A percentile compares a stretch with the other conserved stretches of the same genome.
phyloP scores from a whole-genome alignment of 2,329 filamentous ascomycete genomes.

The Diplocarpon mali region DNA sequence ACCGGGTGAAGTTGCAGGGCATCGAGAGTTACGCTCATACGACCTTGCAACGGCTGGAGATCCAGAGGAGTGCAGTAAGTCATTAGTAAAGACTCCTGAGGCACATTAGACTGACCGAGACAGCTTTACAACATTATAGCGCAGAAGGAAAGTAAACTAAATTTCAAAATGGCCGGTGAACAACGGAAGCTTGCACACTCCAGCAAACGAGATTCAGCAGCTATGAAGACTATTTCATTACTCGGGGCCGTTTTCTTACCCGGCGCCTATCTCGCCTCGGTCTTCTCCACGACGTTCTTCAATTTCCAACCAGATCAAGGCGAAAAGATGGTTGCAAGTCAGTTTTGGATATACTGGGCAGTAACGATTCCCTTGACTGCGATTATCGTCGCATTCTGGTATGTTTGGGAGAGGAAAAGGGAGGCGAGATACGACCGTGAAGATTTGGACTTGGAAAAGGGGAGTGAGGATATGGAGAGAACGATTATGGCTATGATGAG shows the following conservation, averaged over 20 bases:
- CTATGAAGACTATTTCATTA: constrained; percentile 54
- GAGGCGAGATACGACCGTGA: constrained; percentile 19
- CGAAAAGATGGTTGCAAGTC: constrained; percentile 30
- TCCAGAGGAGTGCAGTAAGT: constrained; percentile 50
- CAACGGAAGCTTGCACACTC: constrained; percentile 32
- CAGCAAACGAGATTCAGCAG: constrained; percentile 33
- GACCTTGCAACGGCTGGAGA: constrained; percentile 47
- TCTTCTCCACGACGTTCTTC: constrained; percentile 58
- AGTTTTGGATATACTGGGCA: constrained; percentile 53
- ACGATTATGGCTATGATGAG: constrained; percentile 22
- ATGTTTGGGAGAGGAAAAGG: constrained; percentile 29
- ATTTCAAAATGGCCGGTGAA: constrained; percentile 42
- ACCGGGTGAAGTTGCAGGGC: constrained; percentile 48
- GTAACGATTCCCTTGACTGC: constrained; percentile 47
- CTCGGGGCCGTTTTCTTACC: constrained; percentile 53
- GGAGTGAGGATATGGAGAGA: constrained; percentile 22
- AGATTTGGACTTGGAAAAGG: constrained; percentile 19
- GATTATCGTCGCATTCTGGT: constrained; percentile 42
- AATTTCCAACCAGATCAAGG: constrained; percentile 35
- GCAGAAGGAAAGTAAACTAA: constrained; percentile 51
- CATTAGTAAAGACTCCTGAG: neutral
- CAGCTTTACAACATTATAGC: constrained; percentile 56
- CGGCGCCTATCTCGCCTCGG: constrained; percentile 48
- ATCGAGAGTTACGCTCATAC: constrained; percentile 53
- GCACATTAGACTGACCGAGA: constrained; percentile 1